Evolutionary conservation across 768 basidiomycete genomes (phyloP), one percentile per base, ranked within the genome.

Genomic region (Naganishia vishniacii): DNA sequence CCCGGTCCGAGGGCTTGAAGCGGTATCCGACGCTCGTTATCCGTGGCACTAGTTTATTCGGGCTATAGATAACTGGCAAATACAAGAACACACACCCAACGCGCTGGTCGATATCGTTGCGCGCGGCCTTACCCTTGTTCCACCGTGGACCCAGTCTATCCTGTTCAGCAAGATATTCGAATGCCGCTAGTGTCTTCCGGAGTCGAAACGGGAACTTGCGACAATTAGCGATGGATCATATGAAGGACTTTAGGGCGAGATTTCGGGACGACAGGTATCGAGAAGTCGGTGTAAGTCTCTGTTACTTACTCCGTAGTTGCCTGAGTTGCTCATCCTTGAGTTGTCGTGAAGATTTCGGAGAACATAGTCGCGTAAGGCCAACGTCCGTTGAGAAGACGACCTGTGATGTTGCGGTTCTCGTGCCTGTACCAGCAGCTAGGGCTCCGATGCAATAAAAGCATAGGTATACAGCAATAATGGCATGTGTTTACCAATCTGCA

Each of bases 81-180:
- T 97, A 97, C 78, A 98, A 95, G 80, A 99, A 99, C 75, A 99
- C 77, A 95, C 93, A 9, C 90, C 95, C n/a, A 98, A 98, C 71
- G 91, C 97, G 11, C 81, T 99, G 37, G 93, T 98, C 20, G 95
- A 99, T 71, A 90, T 98, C 29, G 91, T 99, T 15, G 95, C 95
- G 45, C 81, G 94, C 59, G 93, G 98, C 71, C 81, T 99, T 69
- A 92, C 95, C 18, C 81, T 99, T 7, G 92, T 99, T 7, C 95
- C 95, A 1, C 95, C 95, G n/a, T 99, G 95, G 95, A 99, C 95
- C 47, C 80, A 68, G 93, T 99, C 28, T 99, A 98, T 78, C 87
- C 94, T 16, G 95, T 99, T 40, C 95, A 99, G 74, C 84, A 93
- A 91, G 95, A 99, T 78, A 98, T 99, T 69, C 95, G 95, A 0